Evolutionary conservation across 441 rosid genomes (phyloP).

Genomic region (Erodium texanum): DNA sequence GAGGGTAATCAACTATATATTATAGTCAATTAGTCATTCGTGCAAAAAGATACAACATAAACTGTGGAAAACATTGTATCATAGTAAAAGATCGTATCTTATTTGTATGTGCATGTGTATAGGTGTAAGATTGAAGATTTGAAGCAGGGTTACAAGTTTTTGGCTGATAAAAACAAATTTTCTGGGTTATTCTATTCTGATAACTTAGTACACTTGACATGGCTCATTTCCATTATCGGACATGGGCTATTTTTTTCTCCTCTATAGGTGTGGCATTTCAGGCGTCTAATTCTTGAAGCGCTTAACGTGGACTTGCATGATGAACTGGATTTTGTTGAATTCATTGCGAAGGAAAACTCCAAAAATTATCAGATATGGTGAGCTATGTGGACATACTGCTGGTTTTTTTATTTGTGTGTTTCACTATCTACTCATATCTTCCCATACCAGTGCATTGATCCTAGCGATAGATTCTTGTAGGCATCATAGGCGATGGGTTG

Average conservation of each 20-base stretch:
- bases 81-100: no score
- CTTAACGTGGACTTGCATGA: conserved; percentile 36
- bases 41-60: no score
- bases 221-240: not conserved
- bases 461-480: conserved; percentile 26
- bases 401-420: conserved; percentile 8
- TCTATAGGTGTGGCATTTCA: conserved; percentile 88
- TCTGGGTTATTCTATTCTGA: no score
- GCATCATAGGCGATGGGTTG: conserved; percentile 98
- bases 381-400: conserved; percentile 18
- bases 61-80: no score
- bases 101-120: no score
- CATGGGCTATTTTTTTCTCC: not conserved
- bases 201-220: no score
- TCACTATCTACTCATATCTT: no score
- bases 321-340: conserved; percentile 52
- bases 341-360: conserved; percentile 55
- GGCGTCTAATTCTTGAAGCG: conserved; percentile 60
- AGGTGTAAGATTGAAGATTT: no score
- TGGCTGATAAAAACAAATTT: no score
- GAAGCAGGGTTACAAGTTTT: no score
- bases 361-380: conserved; percentile 93
- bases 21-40: no score
- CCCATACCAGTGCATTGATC: conserved; percentile 1
- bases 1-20: no score